Evolutionary conservation across 352 stramenopile genomes (phyloP).

Genomic region (Phytophthora niederhauseri): DNA sequence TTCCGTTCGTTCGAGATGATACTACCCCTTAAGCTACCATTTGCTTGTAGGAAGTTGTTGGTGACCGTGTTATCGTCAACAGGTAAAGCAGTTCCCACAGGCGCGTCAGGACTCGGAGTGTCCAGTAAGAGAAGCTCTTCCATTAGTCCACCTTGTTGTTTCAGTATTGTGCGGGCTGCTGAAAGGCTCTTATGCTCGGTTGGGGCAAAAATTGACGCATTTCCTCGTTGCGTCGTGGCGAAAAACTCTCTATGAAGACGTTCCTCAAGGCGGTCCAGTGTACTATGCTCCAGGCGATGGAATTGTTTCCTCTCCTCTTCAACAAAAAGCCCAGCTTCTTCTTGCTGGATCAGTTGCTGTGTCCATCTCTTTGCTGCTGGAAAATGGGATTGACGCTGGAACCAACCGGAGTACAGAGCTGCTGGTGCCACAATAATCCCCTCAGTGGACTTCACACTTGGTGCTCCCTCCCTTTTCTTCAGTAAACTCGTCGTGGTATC

Average conservation of each 20-base stretch:
- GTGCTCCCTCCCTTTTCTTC: slow-evolving; percentile 3
- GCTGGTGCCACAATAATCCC: slow-evolving; percentile 29
- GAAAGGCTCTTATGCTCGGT: not conserved
- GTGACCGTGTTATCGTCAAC: not conserved
- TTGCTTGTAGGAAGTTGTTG: not conserved
- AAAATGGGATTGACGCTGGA: slow-evolving; percentile 7
- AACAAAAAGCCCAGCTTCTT: slow-evolving; percentile 53
- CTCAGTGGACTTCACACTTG: slow-evolving; percentile 11
- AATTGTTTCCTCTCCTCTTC: slow-evolving; percentile 44
- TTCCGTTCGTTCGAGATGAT: not conserved
- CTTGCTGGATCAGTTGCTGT: slow-evolving; percentile 48
- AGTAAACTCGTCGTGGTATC: slow-evolving; percentile 25
- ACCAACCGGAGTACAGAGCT: slow-evolving; percentile 15
- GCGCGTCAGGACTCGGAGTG: not conserved
- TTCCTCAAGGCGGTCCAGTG: slow-evolving; percentile 60
- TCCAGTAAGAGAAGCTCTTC: slow-evolving; percentile 18
- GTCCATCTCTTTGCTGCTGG: slow-evolving; percentile 35
- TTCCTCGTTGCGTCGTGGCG: not conserved
- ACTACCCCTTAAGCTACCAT: not conserved
- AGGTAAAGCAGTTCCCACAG: not conserved
- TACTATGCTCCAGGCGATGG: slow-evolving; percentile 47
- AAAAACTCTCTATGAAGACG: slow-evolving; percentile 45
- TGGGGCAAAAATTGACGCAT: not conserved
- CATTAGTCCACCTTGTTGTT: slow-evolving; percentile 6
- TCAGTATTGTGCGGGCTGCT: not conserved